Percentiles rank a stretch among this genome's conserved stretches.
These are phyloP conservation scores for Elsinoe fawcettii DNA, from an alignment of 2,329 filamentous ascomycete genomes.

Conservation along the genomic window DNA sequence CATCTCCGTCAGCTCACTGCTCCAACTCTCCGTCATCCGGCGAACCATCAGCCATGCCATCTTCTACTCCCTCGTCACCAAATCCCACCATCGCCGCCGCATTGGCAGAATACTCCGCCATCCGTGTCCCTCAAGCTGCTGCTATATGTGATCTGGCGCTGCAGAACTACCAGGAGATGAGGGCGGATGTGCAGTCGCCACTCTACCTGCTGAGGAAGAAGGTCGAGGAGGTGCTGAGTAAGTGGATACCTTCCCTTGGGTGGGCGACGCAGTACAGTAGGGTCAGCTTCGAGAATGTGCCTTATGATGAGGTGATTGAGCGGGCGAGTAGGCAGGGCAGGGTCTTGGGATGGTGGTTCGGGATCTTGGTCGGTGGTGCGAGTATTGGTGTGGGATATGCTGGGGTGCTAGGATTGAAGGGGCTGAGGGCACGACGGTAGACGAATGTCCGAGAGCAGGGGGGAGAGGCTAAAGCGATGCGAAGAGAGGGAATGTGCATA, in stretches of 20 bases:
- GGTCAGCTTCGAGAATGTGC: constrained; percentile 87
- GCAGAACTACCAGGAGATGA: constrained; percentile 91
- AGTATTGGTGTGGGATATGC: constrained; percentile 25
- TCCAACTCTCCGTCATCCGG: constrained; percentile 2
- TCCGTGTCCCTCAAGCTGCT: constrained; percentile 70
- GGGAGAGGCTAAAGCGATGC: not conserved
- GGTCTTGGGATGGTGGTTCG: constrained; percentile 28
- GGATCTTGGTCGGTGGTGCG: constrained; percentile 42
- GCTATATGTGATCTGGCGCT: constrained; percentile 89
- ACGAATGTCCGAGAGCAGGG: not conserved
- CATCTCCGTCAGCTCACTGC: not conserved
- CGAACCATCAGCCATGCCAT: not conserved
- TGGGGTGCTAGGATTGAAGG: constrained; percentile 25
- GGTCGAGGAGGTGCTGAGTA: constrained; percentile 74
- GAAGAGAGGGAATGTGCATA: not conserved
- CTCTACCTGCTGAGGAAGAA: constrained; percentile 74
- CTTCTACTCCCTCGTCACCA: constrained; percentile 13
- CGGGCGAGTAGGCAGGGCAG: constrained; percentile 62
- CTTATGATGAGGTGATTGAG: constrained; percentile 73
- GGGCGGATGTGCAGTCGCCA: constrained; percentile 69
- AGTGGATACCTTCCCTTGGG: constrained; percentile 66
- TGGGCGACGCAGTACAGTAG: constrained; percentile 91
- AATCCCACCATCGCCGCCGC: constrained; percentile 35
- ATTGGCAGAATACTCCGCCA: constrained; percentile 64
- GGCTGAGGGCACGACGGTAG: constrained; percentile 10